phyloP scores from a whole-genome alignment of 108 stramenopile genomes.

The Skeletonema tropicum region DNA sequence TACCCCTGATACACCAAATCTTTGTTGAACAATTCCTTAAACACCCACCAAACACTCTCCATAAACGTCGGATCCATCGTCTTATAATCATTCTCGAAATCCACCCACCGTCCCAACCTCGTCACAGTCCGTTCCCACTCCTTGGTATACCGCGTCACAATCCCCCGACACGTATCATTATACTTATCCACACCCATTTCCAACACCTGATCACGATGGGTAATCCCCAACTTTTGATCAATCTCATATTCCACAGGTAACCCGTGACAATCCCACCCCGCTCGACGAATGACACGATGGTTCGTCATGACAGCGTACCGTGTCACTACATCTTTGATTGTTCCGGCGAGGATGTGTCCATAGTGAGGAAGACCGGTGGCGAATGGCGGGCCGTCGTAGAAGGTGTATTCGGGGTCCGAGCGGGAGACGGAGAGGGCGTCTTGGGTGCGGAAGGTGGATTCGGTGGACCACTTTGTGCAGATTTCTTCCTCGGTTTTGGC shows the following conservation, averaged over 20 bases:
- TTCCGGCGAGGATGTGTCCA: constrained; percentile 99
- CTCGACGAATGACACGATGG: constrained; percentile 91
- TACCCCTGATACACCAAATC: constrained; percentile 97
- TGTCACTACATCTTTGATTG: constrained; percentile 99
- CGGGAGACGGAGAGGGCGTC: constrained; percentile 69
- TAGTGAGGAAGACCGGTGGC: constrained; percentile 99
- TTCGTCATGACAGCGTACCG: constrained; percentile 96
- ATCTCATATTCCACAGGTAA: constrained; percentile 99
- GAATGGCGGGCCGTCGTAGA: constrained; percentile 99
- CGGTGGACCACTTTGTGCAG: constrained; percentile 76
- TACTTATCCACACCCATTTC: constrained; percentile 98
- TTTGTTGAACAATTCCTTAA: constrained; percentile 93
- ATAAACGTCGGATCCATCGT: constrained; percentile 98
- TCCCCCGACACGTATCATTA: constrained; percentile 95
- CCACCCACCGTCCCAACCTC: constrained; percentile 98
- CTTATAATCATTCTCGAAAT: constrained; percentile 99
- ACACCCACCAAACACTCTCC: constrained; percentile 99
- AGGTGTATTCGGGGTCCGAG: constrained; percentile 91
- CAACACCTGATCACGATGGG: constrained; percentile 92
- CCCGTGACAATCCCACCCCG: constrained; percentile 99
- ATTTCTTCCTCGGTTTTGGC: constrained; percentile 83
- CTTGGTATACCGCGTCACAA: constrained; percentile 95
- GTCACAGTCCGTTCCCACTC: constrained; percentile 98
- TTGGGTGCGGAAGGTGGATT: constrained; percentile 78
- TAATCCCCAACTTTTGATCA: constrained; percentile 95